Base-by-base conservation (phyloP, 257 asterid species). In the Mentha longifolia region DNA sequence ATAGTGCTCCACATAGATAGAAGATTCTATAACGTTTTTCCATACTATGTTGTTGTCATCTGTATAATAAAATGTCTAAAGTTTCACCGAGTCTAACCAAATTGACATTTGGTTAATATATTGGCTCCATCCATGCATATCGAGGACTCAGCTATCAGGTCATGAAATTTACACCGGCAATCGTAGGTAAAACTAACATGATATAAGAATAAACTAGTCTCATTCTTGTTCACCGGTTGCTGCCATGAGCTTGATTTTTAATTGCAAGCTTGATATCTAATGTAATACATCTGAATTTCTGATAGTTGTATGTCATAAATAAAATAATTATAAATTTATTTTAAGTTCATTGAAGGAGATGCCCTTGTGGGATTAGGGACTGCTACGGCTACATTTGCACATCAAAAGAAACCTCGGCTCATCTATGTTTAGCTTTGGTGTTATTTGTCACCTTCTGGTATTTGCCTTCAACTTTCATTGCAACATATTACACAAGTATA, bases 21-120 rank as follows among this genome's bases (percentile, higher is more conserved):
- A 66, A 74, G 57, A 66, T 65, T 56, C 46, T n/a, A 22, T 12
- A 15, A 56, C 37, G 37, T 33, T 65, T 31, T 55, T 65, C 45
- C 67, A 16, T 42, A 28, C 45, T 72, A 72, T 22, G 65, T 19
- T 61, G 52, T 2, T 12, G 20, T 63, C 43, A 61, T 52, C 49
- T 63, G n/a, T 51, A n/a, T 16, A 42, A 45, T 30, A 13, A 41
- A 64, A 25, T 14, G 45, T 11, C 37, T 16, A 28, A 59, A 25
- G 60, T 61, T 52, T n/a, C 43, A 43, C 28, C 7, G 51, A 56
- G 58, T 43, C 28, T 20, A 22, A 35, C 50, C 11, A 43, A 64
- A 54, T 55, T 37, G 56, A 73, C 25, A 7, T 73, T 30, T 73
- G 47, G 67, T 45, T 41, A 13, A 54, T 30, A 30, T 42, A 7